Evolutionary conservation across 2,329 filamentous ascomycete species (phyloP).

Genomic region (Colletotrichum lupini): DNA sequence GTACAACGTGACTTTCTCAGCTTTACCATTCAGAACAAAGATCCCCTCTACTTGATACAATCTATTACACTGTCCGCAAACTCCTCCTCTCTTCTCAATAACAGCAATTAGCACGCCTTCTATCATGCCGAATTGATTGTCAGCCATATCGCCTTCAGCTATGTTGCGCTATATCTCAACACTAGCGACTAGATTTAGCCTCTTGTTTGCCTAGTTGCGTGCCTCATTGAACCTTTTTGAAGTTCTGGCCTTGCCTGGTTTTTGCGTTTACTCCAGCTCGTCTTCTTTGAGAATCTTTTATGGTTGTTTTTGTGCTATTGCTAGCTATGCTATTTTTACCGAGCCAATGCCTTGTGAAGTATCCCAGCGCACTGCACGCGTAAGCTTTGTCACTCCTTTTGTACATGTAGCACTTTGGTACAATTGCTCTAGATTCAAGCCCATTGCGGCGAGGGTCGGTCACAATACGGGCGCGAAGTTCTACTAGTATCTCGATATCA

Average conservation of each 20-base stretch:
- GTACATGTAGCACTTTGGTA: neutral
- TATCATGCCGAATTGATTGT: too few species aligned
- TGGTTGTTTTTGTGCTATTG: neutral
- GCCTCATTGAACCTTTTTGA: neutral
- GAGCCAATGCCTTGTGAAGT: neutral
- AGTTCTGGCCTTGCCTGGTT: neutral
- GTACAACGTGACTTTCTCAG: neutral
- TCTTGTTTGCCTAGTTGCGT: neutral
- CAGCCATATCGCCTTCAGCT: too few species aligned
- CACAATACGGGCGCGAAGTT: neutral
- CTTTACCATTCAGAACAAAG: neutral
- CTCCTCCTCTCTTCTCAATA: too few species aligned
- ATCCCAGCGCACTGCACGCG: too few species aligned
- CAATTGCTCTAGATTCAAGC: neutral
- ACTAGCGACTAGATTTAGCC: too few species aligned
- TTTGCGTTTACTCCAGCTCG: neutral
- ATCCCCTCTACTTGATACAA: neutral
- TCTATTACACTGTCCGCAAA: neutral
- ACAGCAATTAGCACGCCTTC: too few species aligned
- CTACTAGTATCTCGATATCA: neutral
- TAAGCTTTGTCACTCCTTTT: neutral
- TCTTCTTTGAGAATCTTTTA: neutral
- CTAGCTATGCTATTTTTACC: neutral
- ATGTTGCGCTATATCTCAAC: too few species aligned
- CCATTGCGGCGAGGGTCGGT: neutral